These are phyloP conservation scores for Cryptococcus sp. DNA, from an alignment of 1,284 basidiomycete genomes.

Conservation along the genomic window DNA sequence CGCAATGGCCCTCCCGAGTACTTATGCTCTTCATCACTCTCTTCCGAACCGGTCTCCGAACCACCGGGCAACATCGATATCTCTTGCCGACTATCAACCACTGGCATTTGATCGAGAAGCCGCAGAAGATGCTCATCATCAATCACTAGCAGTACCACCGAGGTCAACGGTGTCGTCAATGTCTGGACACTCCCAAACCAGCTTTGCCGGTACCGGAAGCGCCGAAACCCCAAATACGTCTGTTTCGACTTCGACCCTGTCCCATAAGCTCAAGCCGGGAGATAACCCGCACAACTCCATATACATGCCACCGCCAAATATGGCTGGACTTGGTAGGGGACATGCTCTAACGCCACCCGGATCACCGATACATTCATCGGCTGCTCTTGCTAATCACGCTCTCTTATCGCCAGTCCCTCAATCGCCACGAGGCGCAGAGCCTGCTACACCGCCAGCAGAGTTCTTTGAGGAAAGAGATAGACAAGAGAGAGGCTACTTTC, in stretches of 20 bases:
- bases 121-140: slow-evolving; percentile 22
- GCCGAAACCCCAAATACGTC: slow-evolving; percentile 4
- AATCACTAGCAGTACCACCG: slow-evolving; percentile 9
- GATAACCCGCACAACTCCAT: slow-evolving; percentile 10
- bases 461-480: background rate
- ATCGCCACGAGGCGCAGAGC: background rate
- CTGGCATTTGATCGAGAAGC: slow-evolving; percentile 31
- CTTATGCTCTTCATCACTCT: slow-evolving; percentile 18
- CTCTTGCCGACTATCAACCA: slow-evolving; percentile 33
- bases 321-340: slow-evolving; percentile 30
- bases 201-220: slow-evolving; percentile 4
- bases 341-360: slow-evolving; percentile 29
- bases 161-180: slow-evolving; percentile 8
- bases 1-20: slow-evolving; percentile 14
- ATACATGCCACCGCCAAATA: slow-evolving; percentile 4
- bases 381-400: slow-evolving; percentile 5
- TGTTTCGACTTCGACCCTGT: slow-evolving; percentile 6
- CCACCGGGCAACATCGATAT: slow-evolving; percentile 22
- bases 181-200: slow-evolving; percentile 3
- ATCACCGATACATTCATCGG: slow-evolving; percentile 18
- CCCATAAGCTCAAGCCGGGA: slow-evolving; percentile 10
- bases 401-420: slow-evolving; percentile 12
- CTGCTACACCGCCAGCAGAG: background rate
- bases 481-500: background rate
- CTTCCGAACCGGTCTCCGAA: slow-evolving; percentile 24